A percentile compares a stretch with the other conserved stretches of the same genome.
These are phyloP conservation scores for Smallanthus sonchifolius DNA, from an alignment of 129 eudicot genomes.

Conservation along the genomic window DNA sequence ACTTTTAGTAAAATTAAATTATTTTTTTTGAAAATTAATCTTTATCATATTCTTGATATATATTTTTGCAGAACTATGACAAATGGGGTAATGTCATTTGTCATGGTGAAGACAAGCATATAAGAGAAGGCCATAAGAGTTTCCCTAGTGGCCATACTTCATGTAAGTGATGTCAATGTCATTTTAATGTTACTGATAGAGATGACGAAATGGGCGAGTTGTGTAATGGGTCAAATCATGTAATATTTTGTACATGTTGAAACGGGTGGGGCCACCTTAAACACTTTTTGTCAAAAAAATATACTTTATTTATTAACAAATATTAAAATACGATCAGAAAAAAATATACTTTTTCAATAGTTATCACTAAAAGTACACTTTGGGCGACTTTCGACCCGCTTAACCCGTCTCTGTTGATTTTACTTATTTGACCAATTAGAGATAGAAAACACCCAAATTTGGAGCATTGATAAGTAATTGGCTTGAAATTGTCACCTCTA, in stretches of 20 bases:
- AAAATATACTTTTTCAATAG: neutral
- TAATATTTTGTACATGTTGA: neutral
- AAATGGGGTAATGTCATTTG: slow-evolving; percentile 67
- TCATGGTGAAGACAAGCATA: slow-evolving; percentile 54
- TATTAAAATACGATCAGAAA: neutral
- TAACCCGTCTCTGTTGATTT: neutral
- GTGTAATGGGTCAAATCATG: neutral
- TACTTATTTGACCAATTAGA: neutral
- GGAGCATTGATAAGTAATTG: neutral
- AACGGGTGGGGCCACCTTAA: neutral
- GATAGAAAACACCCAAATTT: neutral
- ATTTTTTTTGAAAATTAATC: neutral
- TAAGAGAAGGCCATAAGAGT: slow-evolving; percentile 91
- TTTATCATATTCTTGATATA: neutral
- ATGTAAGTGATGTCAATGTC: slow-evolving; percentile 39
- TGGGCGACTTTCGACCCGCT: neutral
- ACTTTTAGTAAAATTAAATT: neutral
- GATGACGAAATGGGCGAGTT: neutral
- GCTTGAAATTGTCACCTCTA: neutral
- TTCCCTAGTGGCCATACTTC: slow-evolving; percentile 95
- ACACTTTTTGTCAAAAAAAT: neutral
- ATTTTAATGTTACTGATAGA: neutral
- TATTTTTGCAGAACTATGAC: slow-evolving; percentile 48
- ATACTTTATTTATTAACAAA: neutral
- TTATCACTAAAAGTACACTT: neutral